Evolutionary conservation across 2,329 filamentous ascomycete genomes (phyloP).

Genomic region (Aspergillus terreus): DNA sequence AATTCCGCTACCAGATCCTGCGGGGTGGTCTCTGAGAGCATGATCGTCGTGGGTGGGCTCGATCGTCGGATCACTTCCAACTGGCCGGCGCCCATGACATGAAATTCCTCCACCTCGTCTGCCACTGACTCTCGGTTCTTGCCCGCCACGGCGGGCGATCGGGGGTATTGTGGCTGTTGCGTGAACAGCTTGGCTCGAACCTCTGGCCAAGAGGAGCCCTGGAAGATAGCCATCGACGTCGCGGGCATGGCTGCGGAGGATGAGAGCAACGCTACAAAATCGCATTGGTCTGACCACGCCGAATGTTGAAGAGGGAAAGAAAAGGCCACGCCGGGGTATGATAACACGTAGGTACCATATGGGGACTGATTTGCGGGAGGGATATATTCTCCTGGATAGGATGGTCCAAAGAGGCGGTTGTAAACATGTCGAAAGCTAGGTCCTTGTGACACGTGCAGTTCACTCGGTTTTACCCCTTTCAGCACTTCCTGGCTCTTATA

Average conservation of each 20-base stretch:
- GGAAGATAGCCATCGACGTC: slow-evolving; percentile 85
- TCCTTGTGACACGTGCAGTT: slow-evolving; percentile 45
- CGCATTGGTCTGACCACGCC: slow-evolving; percentile 67
- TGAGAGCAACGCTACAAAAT: slow-evolving; percentile 82
- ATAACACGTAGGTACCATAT: slow-evolving; percentile 79
- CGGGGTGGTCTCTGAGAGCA: slow-evolving; percentile 79
- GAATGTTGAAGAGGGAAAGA: slow-evolving; percentile 75
- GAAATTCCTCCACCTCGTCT: slow-evolving; percentile 80
- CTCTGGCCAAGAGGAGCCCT: slow-evolving; percentile 85
- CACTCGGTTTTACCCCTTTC: slow-evolving; percentile 46
- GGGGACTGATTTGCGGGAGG: slow-evolving; percentile 55
- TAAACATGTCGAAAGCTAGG: slow-evolving; percentile 88
- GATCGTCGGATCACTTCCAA: slow-evolving; percentile 74
- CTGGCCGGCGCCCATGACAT: slow-evolving; percentile 71
- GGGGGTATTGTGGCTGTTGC: slow-evolving; percentile 67
- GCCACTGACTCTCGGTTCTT: slow-evolving; percentile 76
- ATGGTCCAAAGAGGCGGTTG: slow-evolving; percentile 86
- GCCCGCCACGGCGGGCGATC: slow-evolving; percentile 64
- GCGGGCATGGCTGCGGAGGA: slow-evolving; percentile 73
- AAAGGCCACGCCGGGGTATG: slow-evolving; percentile 91
- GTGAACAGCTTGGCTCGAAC: slow-evolving; percentile 74
- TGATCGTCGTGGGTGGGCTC: slow-evolving; percentile 64
- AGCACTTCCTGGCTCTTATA: slow-evolving; percentile 80
- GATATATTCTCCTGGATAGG: slow-evolving; percentile 90
- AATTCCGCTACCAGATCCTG: slow-evolving; percentile 89